A percentile compares a stretch with the other conserved stretches of the same genome.
Evolutionary conservation across 2,329 filamentous ascomycete genomes (phyloP).

Genomic region (Beauveria pseudobassiana): DNA sequence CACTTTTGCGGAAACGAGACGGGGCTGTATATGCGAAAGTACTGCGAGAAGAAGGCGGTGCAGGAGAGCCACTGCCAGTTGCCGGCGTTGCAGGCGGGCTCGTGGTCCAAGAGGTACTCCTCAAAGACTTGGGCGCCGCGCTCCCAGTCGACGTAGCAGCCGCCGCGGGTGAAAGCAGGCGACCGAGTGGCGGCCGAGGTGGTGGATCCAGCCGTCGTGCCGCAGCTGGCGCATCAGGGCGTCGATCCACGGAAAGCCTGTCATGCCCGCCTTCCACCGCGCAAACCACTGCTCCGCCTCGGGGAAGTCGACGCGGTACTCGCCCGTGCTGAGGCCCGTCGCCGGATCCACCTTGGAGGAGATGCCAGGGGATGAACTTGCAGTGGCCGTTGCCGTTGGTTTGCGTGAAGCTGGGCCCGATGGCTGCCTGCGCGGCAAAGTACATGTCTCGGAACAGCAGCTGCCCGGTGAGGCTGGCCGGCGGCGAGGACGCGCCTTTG

Average conservation of each 20-base stretch:
- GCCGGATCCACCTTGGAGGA: slow-evolving; percentile 46
- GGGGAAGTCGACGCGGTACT: slow-evolving; percentile 55
- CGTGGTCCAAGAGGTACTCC: slow-evolving; percentile 68
- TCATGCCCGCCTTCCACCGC: slow-evolving; percentile 61
- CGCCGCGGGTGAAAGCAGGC: slow-evolving; percentile 78
- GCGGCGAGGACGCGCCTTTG: slow-evolving; percentile 50
- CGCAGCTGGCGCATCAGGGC: slow-evolving; percentile 69
- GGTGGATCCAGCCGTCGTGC: slow-evolving; percentile 71
- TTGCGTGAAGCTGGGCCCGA: slow-evolving; percentile 58
- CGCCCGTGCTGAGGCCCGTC: slow-evolving; percentile 44
- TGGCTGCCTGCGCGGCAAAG: slow-evolving; percentile 64
- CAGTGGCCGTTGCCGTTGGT: slow-evolving; percentile 58
- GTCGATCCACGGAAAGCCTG: slow-evolving; percentile 76
- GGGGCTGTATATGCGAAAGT: slow-evolving; percentile 63
- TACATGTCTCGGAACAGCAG: slow-evolving; percentile 78
- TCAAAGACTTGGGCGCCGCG: slow-evolving; percentile 72
- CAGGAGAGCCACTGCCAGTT: slow-evolving; percentile 77
- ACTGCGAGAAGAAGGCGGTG: slow-evolving; percentile 67
- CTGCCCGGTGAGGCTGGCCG: slow-evolving; percentile 64
- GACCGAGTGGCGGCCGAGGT: slow-evolving; percentile 68
- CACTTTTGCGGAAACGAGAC: slow-evolving; percentile 68
- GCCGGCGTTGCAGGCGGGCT: slow-evolving; percentile 63
- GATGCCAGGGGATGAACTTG: slow-evolving; percentile 73
- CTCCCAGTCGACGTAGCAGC: slow-evolving; percentile 74
- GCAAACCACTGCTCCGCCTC: slow-evolving; percentile 58